phyloP scores from a whole-genome alignment of 176 grass and related monocot species.

The Oryza rufipogon region DNA sequence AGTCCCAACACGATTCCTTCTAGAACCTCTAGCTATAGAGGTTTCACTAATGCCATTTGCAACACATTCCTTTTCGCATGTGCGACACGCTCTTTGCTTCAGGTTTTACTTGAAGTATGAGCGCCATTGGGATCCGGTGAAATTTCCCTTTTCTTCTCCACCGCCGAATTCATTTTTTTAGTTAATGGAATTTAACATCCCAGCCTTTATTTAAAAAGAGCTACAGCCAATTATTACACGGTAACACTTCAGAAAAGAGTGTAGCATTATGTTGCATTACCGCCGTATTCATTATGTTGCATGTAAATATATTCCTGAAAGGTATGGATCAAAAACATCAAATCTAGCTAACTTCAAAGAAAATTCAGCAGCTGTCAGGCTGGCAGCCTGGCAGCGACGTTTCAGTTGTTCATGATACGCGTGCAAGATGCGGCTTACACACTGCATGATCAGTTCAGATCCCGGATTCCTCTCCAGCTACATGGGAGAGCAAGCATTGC shows the following conservation, averaged over 20 bases:
- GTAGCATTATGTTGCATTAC: too few relatives aligned
- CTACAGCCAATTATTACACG: too few relatives aligned
- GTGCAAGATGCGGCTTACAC: background rate
- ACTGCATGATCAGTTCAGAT: background rate
- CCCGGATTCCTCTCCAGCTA: background rate
- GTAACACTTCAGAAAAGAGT: too few relatives aligned
- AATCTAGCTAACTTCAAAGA: background rate
- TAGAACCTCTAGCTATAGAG: background rate
- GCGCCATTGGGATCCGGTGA: background rate
- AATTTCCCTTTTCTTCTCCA: background rate
- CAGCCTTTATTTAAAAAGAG: too few relatives aligned
- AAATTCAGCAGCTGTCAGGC: background rate
- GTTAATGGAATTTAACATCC: too few relatives aligned
- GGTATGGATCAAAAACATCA: background rate
- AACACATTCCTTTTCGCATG: too few relatives aligned
- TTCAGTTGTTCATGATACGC: background rate
- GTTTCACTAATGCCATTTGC: background rate
- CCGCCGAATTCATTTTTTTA: background rate
- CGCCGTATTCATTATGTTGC: background rate
- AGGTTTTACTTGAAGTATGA: background rate
- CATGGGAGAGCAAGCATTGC: background rate
- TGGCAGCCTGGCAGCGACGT: background rate
- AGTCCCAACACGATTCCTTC: background rate
- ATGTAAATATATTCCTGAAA: conserved; percentile 5
- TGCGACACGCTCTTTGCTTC: background rate